Base-by-base conservation (phyloP, 176 grass and related monocot species). In the Chrysopogon serrulatus region DNA sequence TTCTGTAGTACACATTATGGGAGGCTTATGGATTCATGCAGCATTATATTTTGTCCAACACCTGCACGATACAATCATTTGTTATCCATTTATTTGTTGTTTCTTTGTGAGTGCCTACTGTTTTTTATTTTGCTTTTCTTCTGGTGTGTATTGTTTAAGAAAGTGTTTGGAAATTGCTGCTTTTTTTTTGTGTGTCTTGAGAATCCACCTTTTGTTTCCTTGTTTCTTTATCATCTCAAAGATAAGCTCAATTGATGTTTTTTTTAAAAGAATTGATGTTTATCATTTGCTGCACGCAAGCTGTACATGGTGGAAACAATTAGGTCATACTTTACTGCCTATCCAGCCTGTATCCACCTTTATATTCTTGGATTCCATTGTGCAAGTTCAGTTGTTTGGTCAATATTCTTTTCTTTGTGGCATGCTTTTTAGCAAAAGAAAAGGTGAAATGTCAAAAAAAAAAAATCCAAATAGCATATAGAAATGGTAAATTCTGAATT, bases 331-430 rank as follows among this genome's bases (percentile, higher is more conserved):
- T 59, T 47, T 65, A 63, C 64, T 66, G 16, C n/a, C 86, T 60
- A 43, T 86, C 83, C 65, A 78, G 73, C 59, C 51, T 82, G 35
- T 90, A 77, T 40, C n/a, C 66, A 78, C 23, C 57, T 86, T 78
- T 60, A 43, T 18, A 44, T 89, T 74, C 48, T 66, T 41, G 36
- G 48, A 59, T 79, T 74, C 59, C 44, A 23, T 79, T 10, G 23
- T 53, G 42, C 11, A 61, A 62, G 11, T 83, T 48, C 63, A n/a
- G 10, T 2, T 78, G 10, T 39, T 37, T 1, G n/a, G 24, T 18
- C 80, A 72, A 53, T 83, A 21, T 68, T 56, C 18, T 54, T 59
- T 60, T 74, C 26, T 26, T 67, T 59, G 43, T 27, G 37, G 14
- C 35, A 44, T 84, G 47, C 3, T 65, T 84, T 64, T 27, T 15